Evolutionary conservation across 768 basidiomycete genomes (phyloP), one percentile per base, ranked within the genome.

Genomic region (Chalciporus piperatus): DNA sequence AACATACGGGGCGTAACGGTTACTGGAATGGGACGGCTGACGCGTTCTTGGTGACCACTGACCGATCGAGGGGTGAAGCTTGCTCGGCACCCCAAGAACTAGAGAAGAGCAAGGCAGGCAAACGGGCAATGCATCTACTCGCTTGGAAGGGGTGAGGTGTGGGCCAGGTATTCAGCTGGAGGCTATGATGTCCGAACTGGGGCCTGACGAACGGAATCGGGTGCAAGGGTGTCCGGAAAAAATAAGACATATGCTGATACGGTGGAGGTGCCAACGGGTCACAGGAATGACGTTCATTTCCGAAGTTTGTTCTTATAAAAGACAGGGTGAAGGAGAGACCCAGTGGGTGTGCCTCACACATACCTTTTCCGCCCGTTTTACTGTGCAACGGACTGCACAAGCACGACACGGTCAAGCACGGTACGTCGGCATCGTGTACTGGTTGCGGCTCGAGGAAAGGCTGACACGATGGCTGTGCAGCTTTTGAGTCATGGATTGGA

Each of bases 281-380:
- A 70, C 67, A 65, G 65, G 52, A 62, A 62, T 66, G 64, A 58
- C 45, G 16, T 69, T 69, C 68, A 69, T 69, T 71, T 69, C 68
- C 68, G 68, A 66, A 51, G 53, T 30, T n/a, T 10, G 48, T 32
- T 44, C 48, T 50, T 67, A 68, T 69, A 68, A 67, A 68, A 58
- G 60, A 52, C 38, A 49, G 55, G 51, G 56, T 51, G 41, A 57
- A 43, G 35, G 53, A 45, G n/a, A 25, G 7, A 54, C 41, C 16
- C 27, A 56, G 16, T 45, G 60, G 45, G 51, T 50, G 57, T 39
- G 16, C 53, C 50, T 45, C 68, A 27, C 20, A 59, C 67, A 64
- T 60, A 63, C 61, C 63, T 58, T 41, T 38, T 19, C 60, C 51
- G 23, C 41, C 32, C 45, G 47, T 17, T 14, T 46, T 40, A 47